Percentiles rank a stretch among this genome's conserved stretches.
phyloP scores from a whole-genome alignment of 345 rosid species.

The Microcos paniculata region DNA sequence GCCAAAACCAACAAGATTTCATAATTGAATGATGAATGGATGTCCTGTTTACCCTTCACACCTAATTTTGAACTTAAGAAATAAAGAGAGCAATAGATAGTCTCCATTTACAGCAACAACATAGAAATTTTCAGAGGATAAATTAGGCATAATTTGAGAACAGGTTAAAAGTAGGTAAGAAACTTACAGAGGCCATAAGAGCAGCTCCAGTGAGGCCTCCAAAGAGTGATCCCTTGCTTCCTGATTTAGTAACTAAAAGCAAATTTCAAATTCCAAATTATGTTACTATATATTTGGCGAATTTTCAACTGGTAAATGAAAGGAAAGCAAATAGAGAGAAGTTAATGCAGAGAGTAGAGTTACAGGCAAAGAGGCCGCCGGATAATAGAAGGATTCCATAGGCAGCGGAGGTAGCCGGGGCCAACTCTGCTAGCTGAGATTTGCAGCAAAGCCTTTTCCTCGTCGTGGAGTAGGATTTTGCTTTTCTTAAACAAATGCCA shows the following conservation, averaged over 20 bases:
- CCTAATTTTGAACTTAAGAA: not conserved
- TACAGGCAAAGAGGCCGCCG: conserved; percentile 87
- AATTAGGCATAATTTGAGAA: not conserved
- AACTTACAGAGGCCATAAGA: conserved; percentile 69
- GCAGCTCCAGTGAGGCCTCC: conserved; percentile 78
- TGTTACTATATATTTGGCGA: not conserved
- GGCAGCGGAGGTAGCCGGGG: conserved; percentile 60
- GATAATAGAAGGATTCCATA: conserved; percentile 68
- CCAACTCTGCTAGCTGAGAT: conserved; percentile 61
- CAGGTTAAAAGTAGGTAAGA: not conserved
- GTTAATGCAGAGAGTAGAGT: not conserved
- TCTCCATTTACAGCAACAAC: not conserved
- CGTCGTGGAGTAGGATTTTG: conserved; percentile 17
- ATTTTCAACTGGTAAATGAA: not conserved
- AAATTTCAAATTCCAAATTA: conserved; percentile 4
- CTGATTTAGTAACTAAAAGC: conserved; percentile 55
- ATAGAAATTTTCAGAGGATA: not conserved
- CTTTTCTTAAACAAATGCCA: not conserved
- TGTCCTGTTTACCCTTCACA: no score
- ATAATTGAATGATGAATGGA: not conserved
- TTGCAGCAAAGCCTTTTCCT: conserved; percentile 36
- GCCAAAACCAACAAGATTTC: not conserved
- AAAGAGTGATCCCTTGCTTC: conserved; percentile 75
- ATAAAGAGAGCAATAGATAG: not conserved
- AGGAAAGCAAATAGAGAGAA: not conserved